These are phyloP conservation scores for Penicillium salamii DNA, from an alignment of 495 filamentous ascomycete species.

Conservation along the genomic window DNA sequence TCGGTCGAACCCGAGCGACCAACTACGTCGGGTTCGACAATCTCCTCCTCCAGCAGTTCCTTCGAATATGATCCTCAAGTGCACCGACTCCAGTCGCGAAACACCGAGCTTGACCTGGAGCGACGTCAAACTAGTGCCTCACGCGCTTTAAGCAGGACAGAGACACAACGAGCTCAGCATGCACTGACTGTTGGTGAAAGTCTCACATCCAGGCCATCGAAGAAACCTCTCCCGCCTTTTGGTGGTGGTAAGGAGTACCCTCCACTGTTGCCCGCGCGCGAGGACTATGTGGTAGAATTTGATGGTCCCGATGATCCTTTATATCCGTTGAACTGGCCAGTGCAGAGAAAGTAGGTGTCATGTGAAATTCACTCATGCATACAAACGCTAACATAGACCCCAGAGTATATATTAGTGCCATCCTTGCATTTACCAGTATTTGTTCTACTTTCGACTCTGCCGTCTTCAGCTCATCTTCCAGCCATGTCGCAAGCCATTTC, in stretches of 20 bases:
- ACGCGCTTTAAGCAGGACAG: slow-evolving; percentile 70
- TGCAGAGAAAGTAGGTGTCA: slow-evolving; percentile 61
- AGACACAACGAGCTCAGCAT: slow-evolving; percentile 46
- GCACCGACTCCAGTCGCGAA: slow-evolving; percentile 33
- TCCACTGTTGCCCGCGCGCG: slow-evolving; percentile 63
- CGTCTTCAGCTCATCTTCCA: slow-evolving; percentile 27
- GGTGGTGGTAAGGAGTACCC: slow-evolving; percentile 79
- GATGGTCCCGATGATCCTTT: slow-evolving; percentile 71
- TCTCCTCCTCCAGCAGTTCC: slow-evolving; percentile 30
- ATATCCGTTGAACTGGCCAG: slow-evolving; percentile 78
- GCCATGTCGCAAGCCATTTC: slow-evolving; percentile 36
- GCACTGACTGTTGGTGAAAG: slow-evolving; percentile 36
- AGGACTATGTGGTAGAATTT: slow-evolving; percentile 81
- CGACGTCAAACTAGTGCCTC: slow-evolving; percentile 43
- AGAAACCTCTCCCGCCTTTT: slow-evolving; percentile 43
- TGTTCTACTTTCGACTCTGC: slow-evolving; percentile 40
- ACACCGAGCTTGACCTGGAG: slow-evolving; percentile 68
- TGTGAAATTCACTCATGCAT: not conserved
- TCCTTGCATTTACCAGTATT: slow-evolving; percentile 39
- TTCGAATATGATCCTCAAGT: slow-evolving; percentile 28
- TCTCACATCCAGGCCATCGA: slow-evolving; percentile 34
- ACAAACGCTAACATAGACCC: not conserved
- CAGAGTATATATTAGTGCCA: slow-evolving; percentile 28
- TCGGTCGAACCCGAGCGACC: slow-evolving; percentile 15
- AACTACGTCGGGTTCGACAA: slow-evolving; percentile 18